Percentiles rank a stretch among this genome's conserved stretches.
phyloP scores from a whole-genome alignment of 73 alveolate species.

The Durusdinium trenchii region DNA sequence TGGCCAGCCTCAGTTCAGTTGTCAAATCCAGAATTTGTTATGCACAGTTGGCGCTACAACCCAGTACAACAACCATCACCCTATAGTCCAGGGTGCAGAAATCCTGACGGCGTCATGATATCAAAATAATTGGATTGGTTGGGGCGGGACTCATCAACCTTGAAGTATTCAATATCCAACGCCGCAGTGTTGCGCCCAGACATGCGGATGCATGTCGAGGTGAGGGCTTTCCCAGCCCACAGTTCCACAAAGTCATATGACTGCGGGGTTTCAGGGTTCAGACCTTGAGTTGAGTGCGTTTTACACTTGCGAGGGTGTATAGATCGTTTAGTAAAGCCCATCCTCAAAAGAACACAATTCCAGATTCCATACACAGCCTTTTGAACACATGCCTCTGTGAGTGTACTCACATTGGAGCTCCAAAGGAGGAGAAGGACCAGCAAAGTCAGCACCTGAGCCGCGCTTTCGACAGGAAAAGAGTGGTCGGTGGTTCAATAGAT shows the following conservation, averaged over 20 bases:
- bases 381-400: neutral
- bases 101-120: neutral
- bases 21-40: neutral
- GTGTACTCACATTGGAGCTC: neutral
- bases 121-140: neutral
- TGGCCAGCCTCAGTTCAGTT: neutral
- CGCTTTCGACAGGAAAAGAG: neutral
- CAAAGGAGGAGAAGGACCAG: slow-evolving; percentile 9
- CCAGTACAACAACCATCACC: neutral
- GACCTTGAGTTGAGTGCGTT: neutral
- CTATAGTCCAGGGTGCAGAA: neutral
- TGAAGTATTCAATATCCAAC: neutral
- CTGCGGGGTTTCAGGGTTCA: neutral
- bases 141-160: neutral
- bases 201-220: neutral
- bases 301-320: neutral
- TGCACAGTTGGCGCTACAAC: neutral
- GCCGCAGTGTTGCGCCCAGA: neutral
- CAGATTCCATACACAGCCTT: neutral
- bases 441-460: neutral
- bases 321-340: neutral
- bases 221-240: neutral
- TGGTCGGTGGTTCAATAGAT: neutral
- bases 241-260: slow-evolving; percentile 16
- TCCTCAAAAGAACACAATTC: neutral